Conservation (phyloP, 2,329 filamentous ascomycete genomes). For the Aspergillus sergii region DNA sequence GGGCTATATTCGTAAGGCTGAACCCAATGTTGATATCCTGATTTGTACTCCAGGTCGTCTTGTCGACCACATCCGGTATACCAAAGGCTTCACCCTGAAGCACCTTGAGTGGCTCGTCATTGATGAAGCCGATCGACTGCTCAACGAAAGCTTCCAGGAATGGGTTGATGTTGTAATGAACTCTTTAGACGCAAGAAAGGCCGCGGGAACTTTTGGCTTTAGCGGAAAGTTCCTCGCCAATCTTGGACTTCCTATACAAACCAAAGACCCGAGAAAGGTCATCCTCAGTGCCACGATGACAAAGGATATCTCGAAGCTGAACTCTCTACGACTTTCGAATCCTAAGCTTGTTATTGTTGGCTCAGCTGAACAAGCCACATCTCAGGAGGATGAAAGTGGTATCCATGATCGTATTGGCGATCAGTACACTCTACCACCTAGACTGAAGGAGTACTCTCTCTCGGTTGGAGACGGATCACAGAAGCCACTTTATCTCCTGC, state of each 20-base stretch:
- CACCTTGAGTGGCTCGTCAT: slow-evolving; percentile 86
- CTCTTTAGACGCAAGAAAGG: slow-evolving; percentile 58
- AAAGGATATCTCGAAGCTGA: slow-evolving; percentile 77
- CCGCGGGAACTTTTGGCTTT: slow-evolving; percentile 49
- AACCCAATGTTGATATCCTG: slow-evolving; percentile 80
- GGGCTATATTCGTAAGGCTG: slow-evolving; percentile 65
- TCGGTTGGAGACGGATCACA: slow-evolving; percentile 69
- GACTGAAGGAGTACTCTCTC: slow-evolving; percentile 66
- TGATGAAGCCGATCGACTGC: slow-evolving; percentile 89
- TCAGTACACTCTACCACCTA: slow-evolving; percentile 62
- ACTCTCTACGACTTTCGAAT: slow-evolving; percentile 69
- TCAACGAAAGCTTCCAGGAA: slow-evolving; percentile 90
- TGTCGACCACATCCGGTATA: slow-evolving; percentile 86
- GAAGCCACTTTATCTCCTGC: slow-evolving; percentile 83
- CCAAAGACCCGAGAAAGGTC: slow-evolving; percentile 68
- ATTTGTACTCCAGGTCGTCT: slow-evolving; percentile 90
- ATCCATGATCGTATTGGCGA: slow-evolving; percentile 28
- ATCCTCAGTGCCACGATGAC: slow-evolving; percentile 93
- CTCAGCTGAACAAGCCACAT: slow-evolving; percentile 41
- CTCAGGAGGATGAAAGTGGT: slow-evolving; percentile 23
- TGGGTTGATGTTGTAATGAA: slow-evolving; percentile 75
- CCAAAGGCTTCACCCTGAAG: slow-evolving; percentile 76
- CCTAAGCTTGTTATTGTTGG: slow-evolving; percentile 79
- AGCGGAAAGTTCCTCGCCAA: slow-evolving; percentile 35
- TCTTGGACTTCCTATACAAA: slow-evolving; percentile 43